A percentile compares a stretch with the other conserved stretches of the same genome.
These are phyloP conservation scores for Tubosaeta brunneosetosa DNA, from an alignment of 768 basidiomycete genomes.

Conservation along the genomic window DNA sequence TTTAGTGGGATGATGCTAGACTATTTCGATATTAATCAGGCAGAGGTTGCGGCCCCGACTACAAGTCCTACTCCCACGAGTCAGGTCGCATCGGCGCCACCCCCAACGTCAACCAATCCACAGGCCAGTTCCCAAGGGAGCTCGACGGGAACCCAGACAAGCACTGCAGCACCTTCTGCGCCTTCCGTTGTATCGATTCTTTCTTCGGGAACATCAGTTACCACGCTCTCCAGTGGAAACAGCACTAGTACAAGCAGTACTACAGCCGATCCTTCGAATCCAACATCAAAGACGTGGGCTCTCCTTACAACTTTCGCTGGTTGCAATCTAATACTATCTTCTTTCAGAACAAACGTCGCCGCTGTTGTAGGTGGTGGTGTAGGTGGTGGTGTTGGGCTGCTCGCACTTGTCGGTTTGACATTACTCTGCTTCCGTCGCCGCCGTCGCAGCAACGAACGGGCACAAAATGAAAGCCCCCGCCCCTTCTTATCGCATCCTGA, in stretches of 20 bases:
- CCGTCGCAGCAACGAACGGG: neutral
- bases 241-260: neutral
- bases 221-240: neutral
- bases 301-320: neutral
- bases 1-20: slow-evolving; percentile 27
- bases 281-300: neutral
- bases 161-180: neutral
- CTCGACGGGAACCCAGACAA: slow-evolving; percentile 1
- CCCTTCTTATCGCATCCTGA: neutral
- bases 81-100: slow-evolving; percentile 5
- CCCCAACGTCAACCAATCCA: neutral
- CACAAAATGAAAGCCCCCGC: neutral
- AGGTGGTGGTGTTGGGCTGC: neutral
- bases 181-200: slow-evolving; percentile 3
- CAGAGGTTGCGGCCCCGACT: slow-evolving; percentile 7
- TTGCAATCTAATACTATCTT: neutral
- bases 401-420: neutral
- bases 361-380: neutral
- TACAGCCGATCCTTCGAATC: no score
- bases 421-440: neutral
- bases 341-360: neutral
- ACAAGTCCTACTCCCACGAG: neutral
- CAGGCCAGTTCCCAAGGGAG: neutral
- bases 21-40: slow-evolving; percentile 24
- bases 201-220: neutral